These are phyloP conservation scores for Rhynchospora breviuscula DNA, from an alignment of 176 grass and related monocot species.

Conservation along the genomic window DNA sequence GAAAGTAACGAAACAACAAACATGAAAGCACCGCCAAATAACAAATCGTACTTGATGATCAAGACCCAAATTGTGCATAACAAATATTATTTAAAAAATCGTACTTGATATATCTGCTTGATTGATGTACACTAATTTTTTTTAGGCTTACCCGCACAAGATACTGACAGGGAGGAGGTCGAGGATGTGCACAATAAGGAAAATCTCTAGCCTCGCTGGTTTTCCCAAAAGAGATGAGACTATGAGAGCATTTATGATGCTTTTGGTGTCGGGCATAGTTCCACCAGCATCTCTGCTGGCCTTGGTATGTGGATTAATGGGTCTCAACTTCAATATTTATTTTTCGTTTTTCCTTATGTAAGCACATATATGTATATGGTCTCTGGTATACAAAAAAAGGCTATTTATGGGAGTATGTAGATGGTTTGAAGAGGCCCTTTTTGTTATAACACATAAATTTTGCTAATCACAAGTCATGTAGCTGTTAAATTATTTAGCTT, in stretches of 20 bases:
- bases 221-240: constrained; percentile 97
- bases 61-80: not conserved
- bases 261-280: constrained; percentile 86
- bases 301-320: constrained; percentile 31
- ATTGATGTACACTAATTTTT: not conserved
- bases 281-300: constrained; percentile 88
- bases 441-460: not conserved
- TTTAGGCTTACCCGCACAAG: constrained; percentile 77
- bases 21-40: not conserved
- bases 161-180: constrained; percentile 83
- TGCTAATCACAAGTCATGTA: not conserved
- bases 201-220: constrained; percentile 81
- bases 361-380: not conserved
- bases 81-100: too few relatives aligned
- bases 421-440: not conserved
- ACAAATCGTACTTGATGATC: not conserved
- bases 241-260: constrained; percentile 92
- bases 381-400: not conserved
- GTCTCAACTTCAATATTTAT: not conserved
- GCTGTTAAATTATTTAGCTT: not conserved
- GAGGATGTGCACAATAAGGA: constrained; percentile 74
- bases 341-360: too few relatives aligned
- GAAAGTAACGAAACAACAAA: not conserved
- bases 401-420: not conserved
- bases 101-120: not conserved